phyloP scores from a whole-genome alignment of 768 basidiomycete genomes.

The Leccinellum luteum region DNA sequence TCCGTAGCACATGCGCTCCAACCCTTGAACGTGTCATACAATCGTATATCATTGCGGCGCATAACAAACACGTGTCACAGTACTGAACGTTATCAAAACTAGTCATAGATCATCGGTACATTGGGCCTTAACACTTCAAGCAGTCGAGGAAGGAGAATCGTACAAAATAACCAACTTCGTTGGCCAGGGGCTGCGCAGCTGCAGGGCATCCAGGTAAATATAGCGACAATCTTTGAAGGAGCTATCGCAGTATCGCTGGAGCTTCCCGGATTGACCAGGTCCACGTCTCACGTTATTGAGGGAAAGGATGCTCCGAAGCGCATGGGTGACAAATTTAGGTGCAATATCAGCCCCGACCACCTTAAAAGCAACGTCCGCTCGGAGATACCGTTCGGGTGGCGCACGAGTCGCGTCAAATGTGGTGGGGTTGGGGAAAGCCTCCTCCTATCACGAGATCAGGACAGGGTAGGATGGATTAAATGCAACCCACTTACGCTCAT shows the following conservation, averaged over 20 bases:
- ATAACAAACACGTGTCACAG: background rate
- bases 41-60: background rate
- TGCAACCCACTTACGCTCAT: conserved; percentile 46
- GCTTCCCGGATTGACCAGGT: conserved; percentile 62
- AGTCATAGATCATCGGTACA: background rate
- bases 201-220: conserved; percentile 53
- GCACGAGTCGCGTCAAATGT: conserved; percentile 44
- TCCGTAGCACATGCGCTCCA: too few relatives aligned
- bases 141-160: conserved; percentile 16
- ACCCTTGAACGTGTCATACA: background rate
- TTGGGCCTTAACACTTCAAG: conserved; percentile 12
- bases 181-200: conserved; percentile 63
- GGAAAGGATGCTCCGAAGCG: conserved; percentile 62
- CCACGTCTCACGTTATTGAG: conserved; percentile 60
- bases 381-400: conserved; percentile 44
- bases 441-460: conserved; percentile 35
- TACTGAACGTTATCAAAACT: background rate
- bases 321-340: conserved; percentile 56
- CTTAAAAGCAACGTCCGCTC: conserved; percentile 48
- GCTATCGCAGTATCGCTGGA: conserved; percentile 55
- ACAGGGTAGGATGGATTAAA: background rate
- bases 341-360: conserved; percentile 53
- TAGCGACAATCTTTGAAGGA: conserved; percentile 48
- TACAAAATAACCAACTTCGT: conserved; percentile 58
- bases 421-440: conserved; percentile 49